Percentiles rank a stretch among this genome's conserved stretches.
These are phyloP conservation scores for Geotrichum klebahnii DNA, from an alignment of 1,139 yeast genomes.

Conservation along the genomic window DNA sequence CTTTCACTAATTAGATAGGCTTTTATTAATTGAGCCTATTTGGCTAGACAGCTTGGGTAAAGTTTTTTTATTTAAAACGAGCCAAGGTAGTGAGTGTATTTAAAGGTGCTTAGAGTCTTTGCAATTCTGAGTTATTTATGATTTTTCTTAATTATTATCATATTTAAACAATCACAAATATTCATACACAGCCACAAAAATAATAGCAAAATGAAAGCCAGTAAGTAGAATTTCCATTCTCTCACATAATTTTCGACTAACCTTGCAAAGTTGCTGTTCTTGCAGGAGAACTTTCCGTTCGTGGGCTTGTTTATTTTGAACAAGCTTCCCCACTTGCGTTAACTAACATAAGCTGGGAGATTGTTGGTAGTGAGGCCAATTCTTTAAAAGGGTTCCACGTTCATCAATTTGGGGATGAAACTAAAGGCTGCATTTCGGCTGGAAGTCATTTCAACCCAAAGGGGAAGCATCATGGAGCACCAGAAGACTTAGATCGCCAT, in stretches of 20 bases:
- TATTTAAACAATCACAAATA: not conserved
- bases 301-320: constrained; percentile 80
- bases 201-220: constrained; percentile 10
- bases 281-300: constrained; percentile 86
- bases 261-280: constrained; percentile 71
- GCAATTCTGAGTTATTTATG: too few relatives aligned
- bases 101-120: too few relatives aligned
- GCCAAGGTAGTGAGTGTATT: too few relatives aligned
- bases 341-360: constrained; percentile 81
- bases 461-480: constrained; percentile 87
- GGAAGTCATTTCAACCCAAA: constrained; percentile 98
- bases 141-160: too few relatives aligned
- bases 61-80: too few relatives aligned
- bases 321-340: constrained; percentile 73
- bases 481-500: constrained; percentile 83
- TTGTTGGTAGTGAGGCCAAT: constrained; percentile 78
- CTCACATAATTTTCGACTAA: constrained; percentile 2
- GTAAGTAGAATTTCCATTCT: constrained; percentile 1
- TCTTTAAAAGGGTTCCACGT: constrained; percentile 95
- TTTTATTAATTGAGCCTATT: too few relatives aligned
- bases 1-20: too few relatives aligned
- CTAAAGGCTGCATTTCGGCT: constrained; percentile 96
- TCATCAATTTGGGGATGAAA: constrained; percentile 96
- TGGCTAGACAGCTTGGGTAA: too few relatives aligned
- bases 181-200: not conserved